These are phyloP conservation scores for Daldinia bambusicola DNA, from an alignment of 495 filamentous ascomycete species.

Conservation along the genomic window DNA sequence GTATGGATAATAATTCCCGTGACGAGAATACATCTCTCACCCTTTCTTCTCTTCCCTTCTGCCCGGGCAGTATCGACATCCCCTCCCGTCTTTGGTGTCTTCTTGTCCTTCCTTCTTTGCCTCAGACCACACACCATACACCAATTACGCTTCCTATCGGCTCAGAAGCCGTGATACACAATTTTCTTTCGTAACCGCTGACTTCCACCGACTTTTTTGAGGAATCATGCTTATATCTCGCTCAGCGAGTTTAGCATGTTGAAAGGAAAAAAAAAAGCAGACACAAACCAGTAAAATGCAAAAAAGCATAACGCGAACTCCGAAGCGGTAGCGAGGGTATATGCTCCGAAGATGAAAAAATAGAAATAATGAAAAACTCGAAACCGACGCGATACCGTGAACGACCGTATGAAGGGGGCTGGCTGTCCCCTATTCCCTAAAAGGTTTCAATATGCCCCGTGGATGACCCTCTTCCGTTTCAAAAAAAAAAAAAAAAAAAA, in stretches of 20 bases:
- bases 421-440: constrained; percentile 32
- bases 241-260: constrained; percentile 29
- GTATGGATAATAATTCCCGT: constrained; percentile 19
- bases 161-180: constrained; percentile 14
- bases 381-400: constrained; percentile 32
- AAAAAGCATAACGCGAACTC: constrained; percentile 7
- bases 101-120: not conserved
- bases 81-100: not conserved
- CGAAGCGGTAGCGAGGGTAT: constrained; percentile 50
- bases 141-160: constrained; percentile 16
- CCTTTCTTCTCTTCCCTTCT: too few species aligned
- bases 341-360: constrained; percentile 41
- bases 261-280: constrained; percentile 3
- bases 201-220: constrained; percentile 35
- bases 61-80: not conserved
- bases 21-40: constrained; percentile 1
- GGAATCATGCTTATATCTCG: constrained; percentile 23
- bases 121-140: not conserved
- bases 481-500: too few species aligned
- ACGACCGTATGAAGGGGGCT: constrained; percentile 46
- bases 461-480: constrained; percentile 36
- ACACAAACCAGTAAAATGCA: too few species aligned
- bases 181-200: constrained; percentile 21
- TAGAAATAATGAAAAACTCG: constrained; percentile 22
- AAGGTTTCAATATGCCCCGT: constrained; percentile 40